phyloP scores from a whole-genome alignment of 352 stramenopile species.

The Phytopythium boreale region DNA sequence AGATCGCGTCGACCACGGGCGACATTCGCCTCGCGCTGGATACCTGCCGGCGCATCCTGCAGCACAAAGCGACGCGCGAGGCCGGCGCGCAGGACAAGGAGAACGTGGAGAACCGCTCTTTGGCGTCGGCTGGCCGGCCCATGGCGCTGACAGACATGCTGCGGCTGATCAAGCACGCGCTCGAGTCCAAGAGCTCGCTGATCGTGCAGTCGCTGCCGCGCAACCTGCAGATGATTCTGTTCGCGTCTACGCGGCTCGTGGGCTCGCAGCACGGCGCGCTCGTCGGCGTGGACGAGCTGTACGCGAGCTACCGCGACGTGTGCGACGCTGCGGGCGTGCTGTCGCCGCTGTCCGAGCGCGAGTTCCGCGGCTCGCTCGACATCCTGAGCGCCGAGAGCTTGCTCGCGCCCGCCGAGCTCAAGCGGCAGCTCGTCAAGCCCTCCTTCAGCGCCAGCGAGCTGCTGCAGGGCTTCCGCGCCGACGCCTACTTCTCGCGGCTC shows the following conservation, averaged over 20 bases:
- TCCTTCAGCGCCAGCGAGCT: slow-evolving; percentile 62
- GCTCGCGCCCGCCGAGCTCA: slow-evolving; percentile 48
- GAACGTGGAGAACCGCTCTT: slow-evolving; percentile 27
- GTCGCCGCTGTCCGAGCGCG: slow-evolving; percentile 48
- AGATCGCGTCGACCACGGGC: slow-evolving; percentile 71
- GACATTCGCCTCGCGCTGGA: slow-evolving; percentile 76
- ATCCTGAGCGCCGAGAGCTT: slow-evolving; percentile 69
- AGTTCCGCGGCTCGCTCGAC: slow-evolving; percentile 70
- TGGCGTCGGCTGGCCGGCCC: slow-evolving; percentile 19
- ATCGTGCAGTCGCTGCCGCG: slow-evolving; percentile 63
- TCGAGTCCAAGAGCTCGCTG: slow-evolving; percentile 62
- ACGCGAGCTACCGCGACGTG: slow-evolving; percentile 64
- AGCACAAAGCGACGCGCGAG: slow-evolving; percentile 40
- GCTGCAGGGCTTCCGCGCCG: slow-evolving; percentile 64
- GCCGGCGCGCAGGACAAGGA: slow-evolving; percentile 21
- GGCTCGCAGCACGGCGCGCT: slow-evolving; percentile 28
- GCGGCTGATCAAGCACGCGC: slow-evolving; percentile 59
- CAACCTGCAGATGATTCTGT: slow-evolving; percentile 83
- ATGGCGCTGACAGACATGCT: slow-evolving; percentile 74
- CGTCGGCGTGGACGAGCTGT: slow-evolving; percentile 58
- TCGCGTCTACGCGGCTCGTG: slow-evolving; percentile 52
- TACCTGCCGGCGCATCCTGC: slow-evolving; percentile 66
- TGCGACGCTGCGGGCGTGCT: slow-evolving; percentile 66
- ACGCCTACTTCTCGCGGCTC: slow-evolving; percentile 73
- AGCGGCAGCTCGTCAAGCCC: slow-evolving; percentile 79